Percentiles rank a stretch among this genome's conserved stretches.
Evolutionary conservation across 2,329 filamentous ascomycete genomes (phyloP).

Genomic region (Epichloe sibirici): DNA sequence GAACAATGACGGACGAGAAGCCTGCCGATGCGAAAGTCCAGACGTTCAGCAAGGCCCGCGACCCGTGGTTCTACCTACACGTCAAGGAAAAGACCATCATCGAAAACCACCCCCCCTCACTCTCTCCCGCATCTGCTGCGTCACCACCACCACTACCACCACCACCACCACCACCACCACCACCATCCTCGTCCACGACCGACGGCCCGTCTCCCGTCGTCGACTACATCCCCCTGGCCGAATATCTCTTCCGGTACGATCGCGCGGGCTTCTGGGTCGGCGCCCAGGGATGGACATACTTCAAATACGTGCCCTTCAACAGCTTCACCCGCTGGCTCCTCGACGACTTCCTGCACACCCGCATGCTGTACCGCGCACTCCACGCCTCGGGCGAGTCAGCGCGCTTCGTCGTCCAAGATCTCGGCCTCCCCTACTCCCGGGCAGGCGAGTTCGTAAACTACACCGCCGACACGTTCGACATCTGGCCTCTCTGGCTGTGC

Average conservation of each 20-base stretch:
- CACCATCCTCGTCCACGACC: constrained; percentile 3
- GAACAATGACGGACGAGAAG: constrained; percentile 44
- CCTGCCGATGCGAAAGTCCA: constrained; percentile 29
- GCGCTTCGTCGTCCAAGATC: constrained; percentile 57
- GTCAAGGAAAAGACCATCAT: constrained; percentile 35
- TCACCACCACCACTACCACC: too few species aligned
- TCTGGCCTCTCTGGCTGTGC: constrained; percentile 51
- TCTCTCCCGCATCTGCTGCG: constrained; percentile 8
- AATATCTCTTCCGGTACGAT: constrained; percentile 69
- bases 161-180: neutral
- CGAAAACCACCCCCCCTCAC: neutral
- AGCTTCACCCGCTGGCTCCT: constrained; percentile 53
- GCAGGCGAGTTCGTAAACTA: constrained; percentile 43
- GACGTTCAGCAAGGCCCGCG: constrained; percentile 45
- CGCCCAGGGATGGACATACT: constrained; percentile 53
- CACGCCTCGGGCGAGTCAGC: constrained; percentile 54
- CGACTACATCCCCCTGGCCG: constrained; percentile 54
- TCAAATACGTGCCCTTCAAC: constrained; percentile 52
- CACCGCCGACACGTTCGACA: constrained; percentile 35
- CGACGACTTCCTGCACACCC: constrained; percentile 61
- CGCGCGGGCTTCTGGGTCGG: constrained; percentile 67
- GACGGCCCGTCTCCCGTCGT: constrained; percentile 14
- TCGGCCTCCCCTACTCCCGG: constrained; percentile 43
- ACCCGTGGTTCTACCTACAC: constrained; percentile 71
- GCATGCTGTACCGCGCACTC: constrained; percentile 61